phyloP scores from a whole-genome alignment of 192 early-diverging fungal species.

The Backusella circina region DNA sequence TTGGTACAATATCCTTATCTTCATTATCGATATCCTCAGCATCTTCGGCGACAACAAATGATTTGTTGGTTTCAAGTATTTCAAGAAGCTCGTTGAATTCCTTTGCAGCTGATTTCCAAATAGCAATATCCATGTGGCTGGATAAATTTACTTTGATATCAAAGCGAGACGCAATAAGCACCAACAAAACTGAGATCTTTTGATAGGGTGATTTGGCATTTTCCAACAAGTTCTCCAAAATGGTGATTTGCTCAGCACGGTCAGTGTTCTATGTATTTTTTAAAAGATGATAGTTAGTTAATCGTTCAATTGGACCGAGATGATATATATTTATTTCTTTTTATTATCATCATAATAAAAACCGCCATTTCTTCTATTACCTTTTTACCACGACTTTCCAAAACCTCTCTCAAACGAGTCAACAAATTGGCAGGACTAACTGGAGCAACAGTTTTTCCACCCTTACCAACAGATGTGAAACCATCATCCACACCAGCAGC shows the following conservation, averaged over 20 bases:
- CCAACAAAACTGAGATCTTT: constrained; percentile 79
- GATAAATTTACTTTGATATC: constrained; percentile 66
- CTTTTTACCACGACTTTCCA: constrained; percentile 90
- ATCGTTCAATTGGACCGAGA: not conserved
- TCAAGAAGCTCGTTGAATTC: constrained; percentile 77
- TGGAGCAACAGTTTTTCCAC: constrained; percentile 58
- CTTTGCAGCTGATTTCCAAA: constrained; percentile 75
- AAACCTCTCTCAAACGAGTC: constrained; percentile 75
- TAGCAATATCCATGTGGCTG: constrained; percentile 70
- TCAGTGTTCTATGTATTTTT: constrained; percentile 78
- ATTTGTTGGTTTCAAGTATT: constrained; percentile 71
- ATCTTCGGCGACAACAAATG: constrained; percentile 68
- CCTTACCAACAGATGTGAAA: constrained; percentile 67
- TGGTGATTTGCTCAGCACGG: constrained; percentile 68
- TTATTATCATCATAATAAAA: not conserved
- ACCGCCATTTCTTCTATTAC: constrained; percentile 27
- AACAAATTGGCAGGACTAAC: constrained; percentile 70
- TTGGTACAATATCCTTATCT: constrained; percentile 53
- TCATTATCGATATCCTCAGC: constrained; percentile 64
- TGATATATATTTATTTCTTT: too few relatives aligned
- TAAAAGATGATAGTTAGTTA: not conserved
- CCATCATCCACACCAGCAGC: constrained; percentile 41
- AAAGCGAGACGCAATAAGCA: constrained; percentile 85
- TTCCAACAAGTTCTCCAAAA: constrained; percentile 61
- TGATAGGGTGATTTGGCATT: constrained; percentile 71